These are phyloP conservation scores for Aureobasidium sp. DNA, from an alignment of 2,329 filamentous ascomycete genomes.

Conservation along the genomic window DNA sequence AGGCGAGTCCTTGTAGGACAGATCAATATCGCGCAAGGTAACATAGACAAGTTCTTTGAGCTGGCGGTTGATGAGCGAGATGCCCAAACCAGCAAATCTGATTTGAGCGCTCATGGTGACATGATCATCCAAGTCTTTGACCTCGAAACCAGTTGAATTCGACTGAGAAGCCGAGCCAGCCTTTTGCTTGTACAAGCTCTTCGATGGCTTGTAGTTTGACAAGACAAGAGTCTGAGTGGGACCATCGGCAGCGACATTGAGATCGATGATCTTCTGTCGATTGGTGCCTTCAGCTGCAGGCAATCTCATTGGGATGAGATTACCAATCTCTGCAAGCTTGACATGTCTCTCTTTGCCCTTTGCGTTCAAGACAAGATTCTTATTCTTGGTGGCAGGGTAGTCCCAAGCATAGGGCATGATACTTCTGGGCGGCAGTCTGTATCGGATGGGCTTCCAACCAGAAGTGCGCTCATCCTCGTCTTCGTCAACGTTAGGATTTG, in stretches of 20 bases:
- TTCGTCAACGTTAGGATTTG: conserved; percentile 85
- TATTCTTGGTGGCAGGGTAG: conserved; percentile 94
- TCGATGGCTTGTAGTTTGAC: conserved; percentile 87
- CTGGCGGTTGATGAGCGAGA: conserved; percentile 89
- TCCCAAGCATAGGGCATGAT: conserved; percentile 99
- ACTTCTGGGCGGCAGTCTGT: conserved; percentile 83
- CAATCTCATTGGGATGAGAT: conserved; percentile 89
- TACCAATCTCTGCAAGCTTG: conserved; percentile 93
- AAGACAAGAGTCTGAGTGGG: conserved; percentile 91
- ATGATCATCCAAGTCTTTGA: conserved; percentile 83
- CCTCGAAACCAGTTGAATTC: conserved; percentile 72
- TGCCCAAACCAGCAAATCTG: conserved; percentile 79
- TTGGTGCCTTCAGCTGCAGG: conserved; percentile 54
- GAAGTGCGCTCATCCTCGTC: conserved; percentile 76
- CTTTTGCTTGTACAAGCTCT: conserved; percentile 78
- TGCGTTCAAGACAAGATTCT: conserved; percentile 77
- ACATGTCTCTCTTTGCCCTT: conserved; percentile 80
- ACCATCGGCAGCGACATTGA: conserved; percentile 91
- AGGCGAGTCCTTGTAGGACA: conserved; percentile 88
- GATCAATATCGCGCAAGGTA: conserved; percentile 81
- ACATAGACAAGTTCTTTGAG: conserved; percentile 88
- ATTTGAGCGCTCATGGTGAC: conserved; percentile 86
- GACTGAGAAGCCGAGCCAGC: conserved; percentile 48
- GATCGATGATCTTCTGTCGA: conserved; percentile 81
- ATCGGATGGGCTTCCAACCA: conserved; percentile 86